Evolutionary conservation across 805 yeast genomes (phyloP).

Genomic region (Wickerhamiella hasegawae): DNA sequence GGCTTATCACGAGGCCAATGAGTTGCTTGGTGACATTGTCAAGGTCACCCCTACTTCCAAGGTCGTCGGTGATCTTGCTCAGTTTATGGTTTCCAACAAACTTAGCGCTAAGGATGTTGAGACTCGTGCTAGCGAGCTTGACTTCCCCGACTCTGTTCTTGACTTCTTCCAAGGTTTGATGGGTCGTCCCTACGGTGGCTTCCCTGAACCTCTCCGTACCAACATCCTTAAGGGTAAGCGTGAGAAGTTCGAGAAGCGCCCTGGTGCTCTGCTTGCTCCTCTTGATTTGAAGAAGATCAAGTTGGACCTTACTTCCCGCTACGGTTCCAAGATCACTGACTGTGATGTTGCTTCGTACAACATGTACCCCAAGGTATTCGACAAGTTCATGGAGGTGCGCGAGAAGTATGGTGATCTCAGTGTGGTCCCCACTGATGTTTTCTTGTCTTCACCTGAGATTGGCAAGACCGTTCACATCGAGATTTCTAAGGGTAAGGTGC

Average conservation of each 20-base stretch:
- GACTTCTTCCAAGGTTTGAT: slow-evolving; percentile 98
- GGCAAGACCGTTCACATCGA: slow-evolving; percentile 81
- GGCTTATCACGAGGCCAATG: slow-evolving; percentile 84
- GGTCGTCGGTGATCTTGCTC: slow-evolving; percentile 99
- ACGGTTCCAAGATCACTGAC: slow-evolving; percentile 52
- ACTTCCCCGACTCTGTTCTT: slow-evolving; percentile 96
- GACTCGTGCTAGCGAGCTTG: slow-evolving; percentile 76
- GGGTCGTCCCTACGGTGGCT: slow-evolving; percentile 99
- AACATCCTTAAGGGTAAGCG: slow-evolving; percentile 79
- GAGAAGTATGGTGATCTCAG: slow-evolving; percentile 85
- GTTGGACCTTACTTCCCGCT: slow-evolving; percentile 60
- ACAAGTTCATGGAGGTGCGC: slow-evolving; percentile 55
- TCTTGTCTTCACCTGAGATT: slow-evolving; percentile 72
- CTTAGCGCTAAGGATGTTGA: slow-evolving; percentile 70
- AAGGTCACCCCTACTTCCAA: slow-evolving; percentile 99
- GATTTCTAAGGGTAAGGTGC: slow-evolving; percentile 87
- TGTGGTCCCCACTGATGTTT: slow-evolving; percentile 82
- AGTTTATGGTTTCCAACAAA: slow-evolving; percentile 95
- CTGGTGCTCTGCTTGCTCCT: slow-evolving; percentile 83
- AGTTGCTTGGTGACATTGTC: slow-evolving; percentile 85
- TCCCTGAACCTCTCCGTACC: slow-evolving; percentile 97
- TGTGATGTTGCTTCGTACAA: slow-evolving; percentile 86
- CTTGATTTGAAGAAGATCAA: slow-evolving; percentile 57
- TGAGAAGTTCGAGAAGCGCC: slow-evolving; percentile 74
- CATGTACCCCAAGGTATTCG: slow-evolving; percentile 97